Base-by-base conservation (phyloP, 345 rosid genomes). In the Syzygium oleosum region DNA sequence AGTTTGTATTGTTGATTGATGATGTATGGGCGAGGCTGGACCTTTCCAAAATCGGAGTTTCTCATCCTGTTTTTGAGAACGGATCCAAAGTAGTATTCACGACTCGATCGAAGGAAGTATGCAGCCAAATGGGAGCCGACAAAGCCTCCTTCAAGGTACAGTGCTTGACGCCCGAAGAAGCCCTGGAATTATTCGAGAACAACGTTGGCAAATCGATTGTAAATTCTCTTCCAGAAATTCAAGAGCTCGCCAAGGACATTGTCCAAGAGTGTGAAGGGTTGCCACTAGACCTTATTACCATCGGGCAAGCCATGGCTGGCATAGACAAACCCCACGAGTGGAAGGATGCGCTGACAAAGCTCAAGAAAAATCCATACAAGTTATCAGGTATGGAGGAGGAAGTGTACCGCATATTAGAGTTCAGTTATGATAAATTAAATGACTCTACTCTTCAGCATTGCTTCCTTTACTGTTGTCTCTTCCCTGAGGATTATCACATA, bases 201-300 rank as follows among this genome's bases (percentile, higher is more conserved):
- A 88, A 59, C 3, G 86, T 88, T 0, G 89, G 90, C 3, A 85
- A 88, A 84, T 63, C 5, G 12, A 31, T 83, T n/a, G 56, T 68
- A 13, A 73, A 65, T 61, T 54, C 46, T 34, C 51, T 77, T 77
- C 87, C 52, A 29, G 29, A 83, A 21, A 87, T 89, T 17, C 87
- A 51, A 16, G 0, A 63, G 6, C 86, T 87, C 1, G 86, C 87
- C 1, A 59, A 58, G 38, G 65, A 52, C 23, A 84, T 89, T 9
- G 58, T 52, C 41, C 2, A 13, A 21, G 85, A 80, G 68, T 88
- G 91, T 19, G 52, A 29, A 43, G 89, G 89, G 13, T 53, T 91
- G 85, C 92, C 92, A 46, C 85, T 91, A 3, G 90, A 90, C 41
- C 86, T 91, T 22, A 53, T 86, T 31, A 89, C 89, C 9, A 13